Percentiles rank a stretch among this genome's conserved stretches.
Conservation (phyloP, 164 flowering plant genomes). For the Santalum album region DNA sequence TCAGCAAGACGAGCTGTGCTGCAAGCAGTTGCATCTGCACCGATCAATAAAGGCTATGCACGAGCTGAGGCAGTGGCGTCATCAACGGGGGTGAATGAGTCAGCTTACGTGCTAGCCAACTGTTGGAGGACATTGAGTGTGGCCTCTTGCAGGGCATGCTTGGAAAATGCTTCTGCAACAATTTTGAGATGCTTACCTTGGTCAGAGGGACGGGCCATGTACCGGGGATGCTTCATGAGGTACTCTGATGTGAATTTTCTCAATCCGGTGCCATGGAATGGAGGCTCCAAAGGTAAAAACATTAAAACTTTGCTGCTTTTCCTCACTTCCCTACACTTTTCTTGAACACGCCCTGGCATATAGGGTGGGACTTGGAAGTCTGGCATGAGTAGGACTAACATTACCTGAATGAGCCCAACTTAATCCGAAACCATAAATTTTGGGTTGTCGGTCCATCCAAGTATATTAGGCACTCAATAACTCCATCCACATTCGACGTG, state of each 20-base stretch:
- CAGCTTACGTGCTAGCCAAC: conserved; percentile 61
- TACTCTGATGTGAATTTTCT: conserved; percentile 74
- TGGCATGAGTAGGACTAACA: too few species aligned
- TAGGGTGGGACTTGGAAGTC: too few species aligned
- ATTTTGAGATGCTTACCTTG: conserved; percentile 65
- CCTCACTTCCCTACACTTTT: too few species aligned
- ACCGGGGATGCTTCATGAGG: conserved; percentile 87
- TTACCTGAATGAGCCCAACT: too few species aligned
- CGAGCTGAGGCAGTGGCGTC: conserved; percentile 25
- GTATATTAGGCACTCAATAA: too few species aligned
- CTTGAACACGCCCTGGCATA: too few species aligned
- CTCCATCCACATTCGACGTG: too few species aligned
- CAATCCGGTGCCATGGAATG: conserved; percentile 31
- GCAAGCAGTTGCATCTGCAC: conserved; percentile 37
- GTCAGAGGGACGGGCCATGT: conserved; percentile 73
- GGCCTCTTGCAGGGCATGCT: conserved; percentile 53
- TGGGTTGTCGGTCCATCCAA: too few species aligned
- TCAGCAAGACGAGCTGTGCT: conserved; percentile 43
- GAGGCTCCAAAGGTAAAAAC: conserved; percentile 42
- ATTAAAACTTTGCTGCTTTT: too few species aligned
- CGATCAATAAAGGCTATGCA: conserved; percentile 33
- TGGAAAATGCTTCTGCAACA: conserved; percentile 57
- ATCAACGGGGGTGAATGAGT: conserved; percentile 36
- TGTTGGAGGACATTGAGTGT: conserved; percentile 66
- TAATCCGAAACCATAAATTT: too few species aligned